Base-by-base conservation (phyloP, 2,329 filamentous ascomycete species). In the Fusarium sp. region DNA sequence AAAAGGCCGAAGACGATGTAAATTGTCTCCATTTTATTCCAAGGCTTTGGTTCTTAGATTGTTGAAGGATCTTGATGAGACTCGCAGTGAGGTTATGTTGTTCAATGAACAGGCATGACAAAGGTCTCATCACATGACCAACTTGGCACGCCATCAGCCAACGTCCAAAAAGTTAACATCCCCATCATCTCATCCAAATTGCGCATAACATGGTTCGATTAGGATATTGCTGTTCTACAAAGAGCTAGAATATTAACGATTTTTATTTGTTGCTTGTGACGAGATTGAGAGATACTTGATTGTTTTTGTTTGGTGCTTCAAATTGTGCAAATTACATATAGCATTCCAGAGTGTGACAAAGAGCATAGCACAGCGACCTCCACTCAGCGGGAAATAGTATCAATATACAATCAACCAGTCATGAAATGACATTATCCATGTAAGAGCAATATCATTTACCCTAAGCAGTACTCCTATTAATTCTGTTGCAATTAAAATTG, bases 1-100 rank as follows among this genome's bases (percentile, higher is more conserved):
- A 75, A n/a, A 33, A 75, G 23, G 12, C 68, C 73, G 15, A 75
- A 21, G 21, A 75, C 45, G 15, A 75, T 72, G 37, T 76, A 74
- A 45, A 70, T 64, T 5, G 60, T 76, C 33, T 76, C 71, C 71
- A 75, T 76, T 31, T 49, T 55, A 4, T 44, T n/a, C 16, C 41
- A 19, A 31, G 23, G 11, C 37, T 11, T 19, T 23, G 23, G 15
- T 11, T 23, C 12, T 7, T 38, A 29, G 15, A 19, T 29, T 10
- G 29, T 15, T 19, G 25, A 39, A 38, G 15, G 23, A 31, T 19
- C 6, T 45, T 25, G 29, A 33, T 42, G 38, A 56, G 23, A 27
- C 38, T 59, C 41, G 41, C 35, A 16, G 6, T 29, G 29, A 37
- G 42, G 51, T 52, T 27, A 8, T n/a, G 10, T 10, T 41, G 29